Percentiles rank a stretch among this genome's conserved stretches.
Conservation (phyloP, 257 asterid species). For the Echium plantagineum region DNA sequence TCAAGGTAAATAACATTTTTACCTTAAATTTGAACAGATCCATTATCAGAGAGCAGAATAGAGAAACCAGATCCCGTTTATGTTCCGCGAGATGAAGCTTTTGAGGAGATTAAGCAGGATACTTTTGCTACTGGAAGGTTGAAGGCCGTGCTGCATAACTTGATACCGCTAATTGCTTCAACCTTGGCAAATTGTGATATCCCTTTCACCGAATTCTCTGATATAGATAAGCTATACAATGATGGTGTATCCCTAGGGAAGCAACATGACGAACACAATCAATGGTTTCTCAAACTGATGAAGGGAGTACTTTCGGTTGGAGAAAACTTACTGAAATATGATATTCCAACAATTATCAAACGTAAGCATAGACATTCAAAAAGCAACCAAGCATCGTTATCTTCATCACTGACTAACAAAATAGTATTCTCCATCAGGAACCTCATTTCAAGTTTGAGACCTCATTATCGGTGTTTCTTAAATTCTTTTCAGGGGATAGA, state of each 20-base stretch:
- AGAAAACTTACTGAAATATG: constrained; percentile 70
- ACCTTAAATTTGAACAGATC: constrained; percentile 25
- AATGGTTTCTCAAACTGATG: background rate
- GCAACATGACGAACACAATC: background rate
- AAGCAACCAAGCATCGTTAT: background rate
- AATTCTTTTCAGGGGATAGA: constrained; percentile 48
- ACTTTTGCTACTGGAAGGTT: constrained; percentile 83
- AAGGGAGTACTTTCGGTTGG: constrained; percentile 11
- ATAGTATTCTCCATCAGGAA: background rate
- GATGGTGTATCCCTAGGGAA: constrained; percentile 57
- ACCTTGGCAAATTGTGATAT: constrained; percentile 62
- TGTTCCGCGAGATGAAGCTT: constrained; percentile 92
- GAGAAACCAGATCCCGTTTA: constrained; percentile 92
- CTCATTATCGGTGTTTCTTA: no score
- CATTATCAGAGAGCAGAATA: constrained; percentile 67
- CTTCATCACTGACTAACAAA: background rate
- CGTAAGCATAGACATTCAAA: constrained; percentile 32
- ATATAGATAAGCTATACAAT: constrained; percentile 75
- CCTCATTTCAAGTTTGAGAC: background rate
- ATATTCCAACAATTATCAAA: constrained; percentile 68
- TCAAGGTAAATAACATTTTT: background rate
- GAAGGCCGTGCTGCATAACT: constrained; percentile 74
- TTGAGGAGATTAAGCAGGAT: constrained; percentile 83
- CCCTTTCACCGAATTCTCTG: constrained; percentile 77
- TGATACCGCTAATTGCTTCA: constrained; percentile 69